Percentiles rank a stretch among this genome's conserved stretches.
These are phyloP conservation scores for Metschnikowia orientalis DNA, from an alignment of 805 yeast genomes.

Conservation along the genomic window DNA sequence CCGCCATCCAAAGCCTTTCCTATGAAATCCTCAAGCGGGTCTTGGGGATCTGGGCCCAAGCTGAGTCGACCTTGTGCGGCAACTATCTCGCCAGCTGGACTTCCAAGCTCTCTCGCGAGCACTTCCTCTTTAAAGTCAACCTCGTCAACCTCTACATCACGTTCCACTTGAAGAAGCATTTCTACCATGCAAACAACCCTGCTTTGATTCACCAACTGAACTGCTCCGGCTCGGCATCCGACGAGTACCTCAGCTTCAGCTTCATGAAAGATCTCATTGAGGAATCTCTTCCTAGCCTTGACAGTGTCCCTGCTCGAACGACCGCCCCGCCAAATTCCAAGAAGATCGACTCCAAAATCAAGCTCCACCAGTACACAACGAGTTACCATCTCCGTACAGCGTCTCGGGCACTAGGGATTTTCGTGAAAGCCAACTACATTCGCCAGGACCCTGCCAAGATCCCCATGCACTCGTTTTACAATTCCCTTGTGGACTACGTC, in stretches of 20 bases:
- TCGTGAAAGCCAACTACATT: slow-evolving; percentile 50
- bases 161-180: slow-evolving; percentile 60
- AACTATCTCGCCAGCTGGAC: slow-evolving; percentile 55
- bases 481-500: slow-evolving; percentile 74
- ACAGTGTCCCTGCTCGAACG: not conserved
- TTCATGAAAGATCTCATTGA: slow-evolving; percentile 16
- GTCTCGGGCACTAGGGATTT: slow-evolving; percentile 51
- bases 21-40: slow-evolving; percentile 67
- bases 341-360: slow-evolving; percentile 32
- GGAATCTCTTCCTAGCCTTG: slow-evolving; percentile 5
- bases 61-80: slow-evolving; percentile 32
- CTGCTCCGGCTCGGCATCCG: slow-evolving; percentile 6
- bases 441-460: slow-evolving; percentile 20
- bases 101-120: slow-evolving; percentile 37
- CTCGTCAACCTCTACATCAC: slow-evolving; percentile 72
- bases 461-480: slow-evolving; percentile 56
- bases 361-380: slow-evolving; percentile 58
- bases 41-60: slow-evolving; percentile 61
- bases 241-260: slow-evolving; percentile 12
- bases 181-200: slow-evolving; percentile 34
- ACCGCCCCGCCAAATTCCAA: slow-evolving; percentile 1
- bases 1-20: slow-evolving; percentile 53
- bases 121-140: slow-evolving; percentile 55
- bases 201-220: slow-evolving; percentile 10
- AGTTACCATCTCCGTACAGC: slow-evolving; percentile 82